Evolutionary conservation across 2,329 filamentous ascomycete species (phyloP).

Genomic region (Apiospora hydei): DNA sequence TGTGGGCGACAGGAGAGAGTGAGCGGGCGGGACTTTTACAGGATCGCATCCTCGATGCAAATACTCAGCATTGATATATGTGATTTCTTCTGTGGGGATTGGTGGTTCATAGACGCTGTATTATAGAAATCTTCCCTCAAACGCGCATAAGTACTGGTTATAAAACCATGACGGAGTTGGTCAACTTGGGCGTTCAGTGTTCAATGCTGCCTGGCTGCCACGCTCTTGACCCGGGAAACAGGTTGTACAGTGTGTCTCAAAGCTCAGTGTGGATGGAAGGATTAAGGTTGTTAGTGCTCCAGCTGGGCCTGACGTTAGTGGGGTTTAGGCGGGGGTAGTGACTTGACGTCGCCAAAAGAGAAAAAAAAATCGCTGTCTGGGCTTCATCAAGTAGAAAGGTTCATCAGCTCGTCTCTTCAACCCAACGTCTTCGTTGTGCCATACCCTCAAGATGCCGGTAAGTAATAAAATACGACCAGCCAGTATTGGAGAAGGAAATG

Average conservation of each 20-base stretch:
- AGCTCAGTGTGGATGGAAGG: not conserved
- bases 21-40: no score
- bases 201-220: no score
- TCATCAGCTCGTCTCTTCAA: not conserved
- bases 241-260: not conserved
- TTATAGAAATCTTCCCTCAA: no score
- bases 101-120: no score
- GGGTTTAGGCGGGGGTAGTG: slow-evolving; percentile 17
- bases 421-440: not conserved
- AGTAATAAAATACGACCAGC: not conserved
- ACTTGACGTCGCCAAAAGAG: not conserved
- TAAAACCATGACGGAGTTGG: no score
- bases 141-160: no score
- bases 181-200: no score
- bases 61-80: no score
- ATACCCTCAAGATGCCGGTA: not conserved
- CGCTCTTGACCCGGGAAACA: no score
- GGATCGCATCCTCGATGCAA: no score
- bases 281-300: slow-evolving; percentile 12
- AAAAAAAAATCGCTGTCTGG: not conserved
- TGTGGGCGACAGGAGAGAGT: not conserved
- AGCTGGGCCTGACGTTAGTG: not conserved
- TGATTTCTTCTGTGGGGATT: no score
- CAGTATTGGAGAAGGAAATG: not conserved
- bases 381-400: not conserved